Conservation (phyloP, 345 rosid species). For the Erucastrum elatum region DNA sequence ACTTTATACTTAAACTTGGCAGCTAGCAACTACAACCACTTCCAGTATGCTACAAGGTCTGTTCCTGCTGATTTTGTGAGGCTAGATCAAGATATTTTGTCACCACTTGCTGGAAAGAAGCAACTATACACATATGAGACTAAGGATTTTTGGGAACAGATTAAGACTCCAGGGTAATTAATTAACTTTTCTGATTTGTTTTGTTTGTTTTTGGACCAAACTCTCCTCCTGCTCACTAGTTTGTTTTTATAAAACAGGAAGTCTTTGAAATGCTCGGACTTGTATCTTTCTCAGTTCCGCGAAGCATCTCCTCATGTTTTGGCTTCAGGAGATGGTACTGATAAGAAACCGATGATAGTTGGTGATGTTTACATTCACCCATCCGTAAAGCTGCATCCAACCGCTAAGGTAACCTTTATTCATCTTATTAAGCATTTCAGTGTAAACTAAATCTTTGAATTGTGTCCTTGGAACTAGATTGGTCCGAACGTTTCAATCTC, state of each 20-base stretch:
- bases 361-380: slow-evolving; percentile 87
- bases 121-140: slow-evolving; percentile 72
- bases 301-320: slow-evolving; percentile 56
- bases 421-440: not conserved
- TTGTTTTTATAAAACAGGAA: slow-evolving; percentile 42
- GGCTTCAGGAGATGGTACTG: slow-evolving; percentile 56
- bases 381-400: slow-evolving; percentile 80
- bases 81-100: slow-evolving; percentile 86
- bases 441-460: not conserved
- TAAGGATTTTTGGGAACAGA: slow-evolving; percentile 88
- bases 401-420: slow-evolving; percentile 60
- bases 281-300: slow-evolving; percentile 69
- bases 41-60: slow-evolving; percentile 71
- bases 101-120: slow-evolving; percentile 91
- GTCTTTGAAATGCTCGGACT: slow-evolving; percentile 68
- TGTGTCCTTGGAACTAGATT: slow-evolving; percentile 43
- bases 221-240: not conserved
- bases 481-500: slow-evolving; percentile 93
- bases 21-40: slow-evolving; percentile 80
- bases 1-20: slow-evolving; percentile 23
- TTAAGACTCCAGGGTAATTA: slow-evolving; percentile 84
- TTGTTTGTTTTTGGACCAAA: not conserved
- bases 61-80: slow-evolving; percentile 70
- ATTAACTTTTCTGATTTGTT: not conserved
- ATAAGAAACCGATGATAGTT: slow-evolving; percentile 48